Conservation (phyloP, 2,329 filamentous ascomycete genomes). For the Leptographium radiaticola region DNA sequence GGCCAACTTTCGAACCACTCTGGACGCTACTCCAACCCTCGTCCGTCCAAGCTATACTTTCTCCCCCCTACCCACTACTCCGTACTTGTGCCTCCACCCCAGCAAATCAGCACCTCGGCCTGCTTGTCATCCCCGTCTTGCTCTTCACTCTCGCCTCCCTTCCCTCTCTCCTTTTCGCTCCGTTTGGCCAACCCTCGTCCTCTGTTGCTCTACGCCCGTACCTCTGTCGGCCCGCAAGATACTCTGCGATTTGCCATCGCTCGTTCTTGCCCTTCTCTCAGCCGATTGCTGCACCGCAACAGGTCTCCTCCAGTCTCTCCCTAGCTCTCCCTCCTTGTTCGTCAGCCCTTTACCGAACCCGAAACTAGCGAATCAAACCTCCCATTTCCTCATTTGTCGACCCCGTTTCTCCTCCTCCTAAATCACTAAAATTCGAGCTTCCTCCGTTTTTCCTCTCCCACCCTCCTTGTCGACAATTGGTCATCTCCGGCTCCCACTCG, state of each 20-base stretch:
- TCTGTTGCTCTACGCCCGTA: not conserved
- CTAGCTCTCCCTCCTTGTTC: too few species aligned
- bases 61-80: not conserved
- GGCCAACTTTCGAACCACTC: not conserved
- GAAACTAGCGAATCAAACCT: slow-evolving; percentile 1
- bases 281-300: not conserved
- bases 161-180: not conserved
- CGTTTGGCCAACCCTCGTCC: not conserved
- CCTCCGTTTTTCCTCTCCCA: not conserved
- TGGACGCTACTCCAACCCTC: not conserved
- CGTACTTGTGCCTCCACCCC: not conserved
- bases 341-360: not conserved
- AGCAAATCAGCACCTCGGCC: not conserved
- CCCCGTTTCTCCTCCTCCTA: not conserved
- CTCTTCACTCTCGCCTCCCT: not conserved
- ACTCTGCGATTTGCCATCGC: not conserved
- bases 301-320: not conserved
- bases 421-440: not conserved
- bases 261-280: not conserved
- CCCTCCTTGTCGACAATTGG: not conserved
- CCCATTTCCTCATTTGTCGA: not conserved
- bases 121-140: not conserved
- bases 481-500: not conserved
- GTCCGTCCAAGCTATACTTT: not conserved
- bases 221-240: not conserved